phyloP scores from a whole-genome alignment of 352 stramenopile species.

The Phytophthora crassamura region DNA sequence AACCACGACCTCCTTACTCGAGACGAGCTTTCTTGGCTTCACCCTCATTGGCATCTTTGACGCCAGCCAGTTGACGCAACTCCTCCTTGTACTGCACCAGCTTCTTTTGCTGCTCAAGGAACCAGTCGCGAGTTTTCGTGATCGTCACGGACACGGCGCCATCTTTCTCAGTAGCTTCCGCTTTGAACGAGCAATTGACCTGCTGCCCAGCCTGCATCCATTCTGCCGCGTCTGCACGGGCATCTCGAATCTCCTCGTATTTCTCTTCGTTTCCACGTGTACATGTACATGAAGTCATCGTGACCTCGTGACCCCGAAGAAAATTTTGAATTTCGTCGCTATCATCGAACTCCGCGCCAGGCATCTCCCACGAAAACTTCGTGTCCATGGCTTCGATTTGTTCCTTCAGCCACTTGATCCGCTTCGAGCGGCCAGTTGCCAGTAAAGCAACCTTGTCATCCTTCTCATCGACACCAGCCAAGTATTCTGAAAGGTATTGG shows the following conservation, averaged over 20 bases:
- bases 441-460: not conserved
- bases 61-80: not conserved
- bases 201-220: not conserved
- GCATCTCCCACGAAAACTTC: slow-evolving; percentile 20
- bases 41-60: too few relatives aligned
- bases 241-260: slow-evolving; percentile 9
- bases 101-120: not conserved
- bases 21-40: too few relatives aligned
- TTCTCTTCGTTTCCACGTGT: too few relatives aligned
- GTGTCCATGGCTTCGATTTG: slow-evolving; percentile 7
- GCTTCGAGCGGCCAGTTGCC: not conserved
- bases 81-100: slow-evolving; percentile 3
- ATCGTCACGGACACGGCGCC: slow-evolving; percentile 11
- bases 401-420: slow-evolving; percentile 13
- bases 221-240: slow-evolving; percentile 1
- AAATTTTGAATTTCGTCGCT: slow-evolving; percentile 5
- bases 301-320: slow-evolving; percentile 2
- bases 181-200: slow-evolving; percentile 11
- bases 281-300: too few relatives aligned
- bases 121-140: slow-evolving; percentile 19
- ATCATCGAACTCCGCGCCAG: slow-evolving; percentile 4
- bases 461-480: not conserved
- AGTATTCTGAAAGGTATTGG: too few relatives aligned
- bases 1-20: too few relatives aligned
- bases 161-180: slow-evolving; percentile 1